Conservation (phyloP, 139 green algal species). For the Ettlia oleoabundans region DNA sequence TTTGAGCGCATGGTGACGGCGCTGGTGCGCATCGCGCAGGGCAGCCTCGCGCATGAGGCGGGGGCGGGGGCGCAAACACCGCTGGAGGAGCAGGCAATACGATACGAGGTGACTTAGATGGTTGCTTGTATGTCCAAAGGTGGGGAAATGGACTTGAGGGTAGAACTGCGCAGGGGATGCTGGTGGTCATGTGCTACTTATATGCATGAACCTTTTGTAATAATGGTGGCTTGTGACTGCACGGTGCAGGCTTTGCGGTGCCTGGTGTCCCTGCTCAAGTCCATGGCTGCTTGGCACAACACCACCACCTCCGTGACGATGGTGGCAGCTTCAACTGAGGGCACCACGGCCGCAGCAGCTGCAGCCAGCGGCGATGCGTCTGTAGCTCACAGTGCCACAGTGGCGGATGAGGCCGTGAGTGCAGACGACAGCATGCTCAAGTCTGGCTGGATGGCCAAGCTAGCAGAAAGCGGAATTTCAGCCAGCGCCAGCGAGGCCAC, state of each 20-base stretch:
- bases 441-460: conserved; percentile 38
- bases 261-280: conserved; percentile 71
- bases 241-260: conserved; percentile 79
- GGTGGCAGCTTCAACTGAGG: not conserved
- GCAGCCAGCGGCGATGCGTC: not conserved
- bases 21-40: conserved; percentile 82
- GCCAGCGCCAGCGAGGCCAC: conserved; percentile 14
- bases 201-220: too few relatives aligned
- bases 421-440: conserved; percentile 33
- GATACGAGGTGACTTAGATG: conserved; percentile 46
- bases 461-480: conserved; percentile 25
- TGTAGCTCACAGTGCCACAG: not conserved
- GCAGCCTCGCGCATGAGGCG: conserved; percentile 22
- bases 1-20: conserved; percentile 87
- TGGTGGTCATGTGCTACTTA: not conserved
- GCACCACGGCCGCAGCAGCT: not conserved
- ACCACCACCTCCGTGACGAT: not conserved
- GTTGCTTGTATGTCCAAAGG: not conserved
- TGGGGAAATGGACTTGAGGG: too few relatives aligned
- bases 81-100: conserved; percentile 56
- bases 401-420: not conserved
- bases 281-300: conserved; percentile 81
- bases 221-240: too few relatives aligned
- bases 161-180: not conserved
- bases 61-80: conserved; percentile 9